phyloP scores from a whole-genome alignment of 2,329 filamentous ascomycete species.

The Trichoderma harzianum region DNA sequence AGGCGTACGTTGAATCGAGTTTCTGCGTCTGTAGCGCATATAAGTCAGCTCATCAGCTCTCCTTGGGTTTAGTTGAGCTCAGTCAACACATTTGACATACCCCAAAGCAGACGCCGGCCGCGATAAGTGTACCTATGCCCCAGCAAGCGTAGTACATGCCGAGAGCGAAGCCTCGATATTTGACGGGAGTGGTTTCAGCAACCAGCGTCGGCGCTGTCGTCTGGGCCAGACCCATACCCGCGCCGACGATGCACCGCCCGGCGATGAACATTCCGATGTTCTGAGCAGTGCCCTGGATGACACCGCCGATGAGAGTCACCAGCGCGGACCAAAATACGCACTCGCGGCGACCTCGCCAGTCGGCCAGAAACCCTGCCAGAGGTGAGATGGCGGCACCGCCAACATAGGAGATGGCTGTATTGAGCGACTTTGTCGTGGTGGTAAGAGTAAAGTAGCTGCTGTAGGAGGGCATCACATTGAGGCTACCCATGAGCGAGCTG shows the following conservation, averaged over 20 bases:
- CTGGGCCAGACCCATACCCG: not conserved
- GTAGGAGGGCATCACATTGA: not conserved
- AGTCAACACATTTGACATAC: not conserved
- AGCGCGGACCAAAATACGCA: not conserved
- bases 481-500: not conserved
- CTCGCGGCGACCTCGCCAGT: not conserved
- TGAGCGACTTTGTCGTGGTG: not conserved
- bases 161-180: not conserved
- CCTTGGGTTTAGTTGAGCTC: not conserved
- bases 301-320: not conserved
- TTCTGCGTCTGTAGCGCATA: not conserved
- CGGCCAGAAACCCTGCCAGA: not conserved
- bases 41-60: not conserved
- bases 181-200: not conserved
- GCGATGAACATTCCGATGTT: not conserved
- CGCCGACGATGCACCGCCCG: not conserved
- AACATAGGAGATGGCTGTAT: not conserved
- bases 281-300: not conserved
- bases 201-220: not conserved
- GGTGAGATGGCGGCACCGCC: not conserved
- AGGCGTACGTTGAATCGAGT: not conserved
- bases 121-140: not conserved
- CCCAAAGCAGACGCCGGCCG: not conserved
- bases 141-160: not conserved
- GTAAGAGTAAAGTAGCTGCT: not conserved